Conservation (phyloP, 768 basidiomycete species). For the Boletus edulis region DNA sequence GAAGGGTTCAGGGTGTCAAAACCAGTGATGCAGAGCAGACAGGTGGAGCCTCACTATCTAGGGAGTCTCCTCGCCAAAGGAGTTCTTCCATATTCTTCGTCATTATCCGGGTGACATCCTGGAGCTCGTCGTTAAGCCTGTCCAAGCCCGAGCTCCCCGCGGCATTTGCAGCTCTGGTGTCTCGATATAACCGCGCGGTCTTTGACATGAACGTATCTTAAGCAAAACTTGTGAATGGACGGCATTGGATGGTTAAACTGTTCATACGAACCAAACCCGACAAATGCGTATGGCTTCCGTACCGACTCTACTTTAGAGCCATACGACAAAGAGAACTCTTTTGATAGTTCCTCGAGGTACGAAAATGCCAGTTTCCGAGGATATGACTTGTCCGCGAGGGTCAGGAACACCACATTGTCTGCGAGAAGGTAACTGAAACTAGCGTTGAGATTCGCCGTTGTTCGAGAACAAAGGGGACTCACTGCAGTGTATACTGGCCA, state of each 20-base stretch:
- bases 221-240: conserved; percentile 1
- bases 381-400: conserved; percentile 95
- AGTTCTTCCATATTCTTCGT: conserved; percentile 99
- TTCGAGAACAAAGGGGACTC: conserved; percentile 27
- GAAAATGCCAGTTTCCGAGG: conserved; percentile 97
- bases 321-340: conserved; percentile 92
- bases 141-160: conserved; percentile 68
- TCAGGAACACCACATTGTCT: conserved; percentile 92
- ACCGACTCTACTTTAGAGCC: conserved; percentile 90
- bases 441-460: conserved; percentile 5
- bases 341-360: conserved; percentile 94
- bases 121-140: conserved; percentile 91
- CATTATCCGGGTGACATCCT: conserved; percentile 99
- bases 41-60: conserved; percentile 71
- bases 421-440: conserved; percentile 83
- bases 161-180: conserved; percentile 82
- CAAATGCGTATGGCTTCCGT: conserved; percentile 97
- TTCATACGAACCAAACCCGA: conserved; percentile 81
- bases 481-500: conserved; percentile 96
- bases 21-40: not conserved
- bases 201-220: conserved; percentile 98
- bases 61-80: conserved; percentile 94
- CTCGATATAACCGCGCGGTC: conserved; percentile 91
- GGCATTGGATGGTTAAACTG: not conserved
- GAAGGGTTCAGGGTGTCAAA: conserved; percentile 1